phyloP scores from a whole-genome alignment of 2,329 filamentous ascomycete species.

The Tolypocladium ovalisporum region DNA sequence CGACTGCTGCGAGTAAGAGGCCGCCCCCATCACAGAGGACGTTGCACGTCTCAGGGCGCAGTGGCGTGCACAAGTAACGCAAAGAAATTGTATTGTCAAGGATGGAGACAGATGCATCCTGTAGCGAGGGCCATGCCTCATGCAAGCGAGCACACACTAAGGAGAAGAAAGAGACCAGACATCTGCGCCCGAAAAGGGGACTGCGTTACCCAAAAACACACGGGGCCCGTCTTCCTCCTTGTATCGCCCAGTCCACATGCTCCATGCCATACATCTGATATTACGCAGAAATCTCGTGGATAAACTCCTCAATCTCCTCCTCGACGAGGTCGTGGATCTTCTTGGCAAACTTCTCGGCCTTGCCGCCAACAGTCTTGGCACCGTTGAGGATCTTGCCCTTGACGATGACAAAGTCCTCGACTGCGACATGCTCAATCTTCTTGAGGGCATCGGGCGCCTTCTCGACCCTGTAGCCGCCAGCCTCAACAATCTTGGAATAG shows the following conservation, averaged over 20 bases:
- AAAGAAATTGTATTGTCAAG: conserved; percentile 5
- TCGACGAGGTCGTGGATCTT: conserved; percentile 54
- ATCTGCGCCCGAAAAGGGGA: conserved; percentile 3
- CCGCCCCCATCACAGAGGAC: neutral
- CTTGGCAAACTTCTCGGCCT: conserved; percentile 51
- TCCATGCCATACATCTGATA: neutral
- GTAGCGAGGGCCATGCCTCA: conserved; percentile 1
- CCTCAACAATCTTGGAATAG: conserved; percentile 71
- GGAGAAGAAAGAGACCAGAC: neutral
- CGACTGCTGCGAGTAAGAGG: neutral
- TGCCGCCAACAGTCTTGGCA: conserved; percentile 38
- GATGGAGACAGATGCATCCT: conserved; percentile 6
- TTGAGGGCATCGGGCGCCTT: conserved; percentile 34
- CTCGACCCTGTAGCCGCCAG: conserved; percentile 58
- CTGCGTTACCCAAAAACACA: conserved; percentile 1
- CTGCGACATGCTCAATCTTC: conserved; percentile 48
- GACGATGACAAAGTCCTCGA: conserved; percentile 50
- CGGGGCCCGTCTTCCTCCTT: neutral
- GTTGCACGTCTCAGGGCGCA: neutral
- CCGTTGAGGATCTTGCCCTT: conserved; percentile 44
- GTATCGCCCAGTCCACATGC: neutral
- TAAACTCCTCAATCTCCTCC: conserved; percentile 48
- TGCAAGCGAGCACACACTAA: conserved; percentile 3
- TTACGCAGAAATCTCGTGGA: conserved; percentile 29
- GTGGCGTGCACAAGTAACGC: neutral